Evolutionary conservation across 192 early-diverging fungal species (phyloP).

Genomic region (Thoreauomyces humboldtii): DNA sequence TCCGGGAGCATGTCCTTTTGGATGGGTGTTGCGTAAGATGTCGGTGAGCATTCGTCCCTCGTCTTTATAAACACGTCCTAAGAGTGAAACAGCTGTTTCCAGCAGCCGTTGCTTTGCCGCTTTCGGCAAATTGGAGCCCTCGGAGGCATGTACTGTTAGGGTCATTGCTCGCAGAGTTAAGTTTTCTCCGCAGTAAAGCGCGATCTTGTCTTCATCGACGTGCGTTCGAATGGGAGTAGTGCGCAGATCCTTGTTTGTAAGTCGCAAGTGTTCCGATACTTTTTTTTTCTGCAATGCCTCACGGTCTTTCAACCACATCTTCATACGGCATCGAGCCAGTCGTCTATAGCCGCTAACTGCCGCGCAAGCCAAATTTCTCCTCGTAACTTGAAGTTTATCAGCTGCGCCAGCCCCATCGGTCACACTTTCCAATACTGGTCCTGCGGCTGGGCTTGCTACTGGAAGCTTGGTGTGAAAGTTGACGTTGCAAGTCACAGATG

Average conservation of each 20-base stretch:
- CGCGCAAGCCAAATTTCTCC: conserved; percentile 22
- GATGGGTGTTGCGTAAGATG: background rate
- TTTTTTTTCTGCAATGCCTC: conserved; percentile 10
- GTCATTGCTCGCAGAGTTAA: conserved; percentile 23
- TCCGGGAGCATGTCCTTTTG: background rate
- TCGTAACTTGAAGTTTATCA: background rate
- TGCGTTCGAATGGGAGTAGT: background rate
- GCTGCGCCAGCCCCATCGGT: background rate
- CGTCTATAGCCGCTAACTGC: conserved; percentile 18
- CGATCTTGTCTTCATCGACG: conserved; percentile 17
- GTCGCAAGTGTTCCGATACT: conserved; percentile 26
- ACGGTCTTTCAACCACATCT: background rate
- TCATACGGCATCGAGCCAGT: conserved; percentile 38
- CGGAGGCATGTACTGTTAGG: conserved; percentile 19
- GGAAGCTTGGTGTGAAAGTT: conserved; percentile 25
- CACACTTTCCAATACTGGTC: too few species aligned
- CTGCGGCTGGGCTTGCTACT: too few species aligned
- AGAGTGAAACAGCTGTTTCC: conserved; percentile 3
- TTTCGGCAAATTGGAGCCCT: conserved; percentile 24
- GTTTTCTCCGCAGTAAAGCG: conserved; percentile 34
- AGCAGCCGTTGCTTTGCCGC: conserved; percentile 16
- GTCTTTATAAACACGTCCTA: conserved; percentile 9
- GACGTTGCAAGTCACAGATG: conserved; percentile 29
- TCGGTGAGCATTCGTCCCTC: conserved; percentile 27
- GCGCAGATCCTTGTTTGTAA: conserved; percentile 33